Base-by-base conservation (phyloP, 148 eudicot species). In the Suaeda aralocaspica region DNA sequence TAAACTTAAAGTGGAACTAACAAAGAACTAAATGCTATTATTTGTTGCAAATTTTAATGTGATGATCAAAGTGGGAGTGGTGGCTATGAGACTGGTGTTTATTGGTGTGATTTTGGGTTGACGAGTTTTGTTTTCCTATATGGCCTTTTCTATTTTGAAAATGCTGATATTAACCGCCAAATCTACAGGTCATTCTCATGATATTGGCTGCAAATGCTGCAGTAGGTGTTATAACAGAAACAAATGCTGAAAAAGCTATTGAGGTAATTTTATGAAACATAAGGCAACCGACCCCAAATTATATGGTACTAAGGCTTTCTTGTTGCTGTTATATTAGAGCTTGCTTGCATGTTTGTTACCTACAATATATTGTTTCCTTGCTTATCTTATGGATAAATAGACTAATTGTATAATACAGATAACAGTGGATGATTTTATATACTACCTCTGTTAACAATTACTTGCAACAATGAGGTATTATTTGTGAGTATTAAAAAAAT, bases 181-280 rank as follows among this genome's bases (percentile, higher is more conserved):
- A 7, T 76, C 67, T 70, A 48, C 86, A 94, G 98, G 98, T 94
- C 56, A 94, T 94, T 56, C 82, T 94, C 70, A 83, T 91, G 96
- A 94, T 94, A 87, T 83, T 94, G 79, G 98, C 98, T 71, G 98
- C 98, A 76, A 94, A 94, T 83, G 98, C 98, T 63, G 91, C 98
- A 31, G 98, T 94, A 16, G 98, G 98, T 76, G 98, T 94, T 57
- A 91, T 94, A 68, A 94, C 98, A 73, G 98, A 94, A 81, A 94
- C 98, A 77, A 94, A 94, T 83, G 98, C 98, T 74, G 98, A 94
- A 74, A 94, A 91, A 84, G 98, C 98, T 70, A 85, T 94, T 41
- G 98, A 91, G 96, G 98, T 94, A 72, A 61, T 22, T 66, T 52
- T 0, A 22, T 24, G 21, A 7, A 25, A 24, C n/a, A n/a, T n/a